Percentiles rank a stretch among this genome's conserved stretches.
These are phyloP conservation scores for Piper longum DNA, from an alignment of 164 flowering plant species.

Conservation along the genomic window DNA sequence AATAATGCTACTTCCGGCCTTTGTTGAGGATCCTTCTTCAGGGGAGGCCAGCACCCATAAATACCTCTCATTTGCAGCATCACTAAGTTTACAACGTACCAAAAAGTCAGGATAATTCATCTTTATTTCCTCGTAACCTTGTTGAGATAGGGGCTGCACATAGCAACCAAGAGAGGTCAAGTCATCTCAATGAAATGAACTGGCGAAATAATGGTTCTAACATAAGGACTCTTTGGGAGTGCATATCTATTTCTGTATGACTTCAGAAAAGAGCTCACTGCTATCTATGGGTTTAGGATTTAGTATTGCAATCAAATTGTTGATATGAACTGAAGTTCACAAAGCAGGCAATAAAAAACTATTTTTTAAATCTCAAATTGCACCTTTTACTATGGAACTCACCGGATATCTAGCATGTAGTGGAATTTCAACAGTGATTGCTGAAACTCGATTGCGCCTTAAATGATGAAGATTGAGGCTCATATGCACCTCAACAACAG, in stretches of 20 bases:
- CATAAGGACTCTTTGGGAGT: no score
- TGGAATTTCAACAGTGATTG: slow-evolving; percentile 49
- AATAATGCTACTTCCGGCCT: slow-evolving; percentile 4
- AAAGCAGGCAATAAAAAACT: no score
- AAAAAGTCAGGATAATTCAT: slow-evolving; percentile 45
- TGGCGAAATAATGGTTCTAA: no score
- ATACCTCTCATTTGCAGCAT: slow-evolving; percentile 14
- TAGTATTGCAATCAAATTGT: no score
- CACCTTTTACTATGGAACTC: slow-evolving; percentile 11
- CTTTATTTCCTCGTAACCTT: slow-evolving; percentile 41
- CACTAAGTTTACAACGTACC: slow-evolving; percentile 25
- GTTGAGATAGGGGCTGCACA: slow-evolving; percentile 58
- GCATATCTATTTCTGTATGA: no score
- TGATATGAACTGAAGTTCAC: no score
- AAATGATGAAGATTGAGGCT: slow-evolving; percentile 19
- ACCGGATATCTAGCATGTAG: slow-evolving; percentile 86
- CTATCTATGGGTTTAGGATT: no score
- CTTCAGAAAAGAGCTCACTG: no score
- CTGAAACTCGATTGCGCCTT: slow-evolving; percentile 15
- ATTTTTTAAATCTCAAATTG: no score
- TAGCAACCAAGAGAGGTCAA: not conserved
- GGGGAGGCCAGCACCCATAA: slow-evolving; percentile 10
- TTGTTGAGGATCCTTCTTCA: not conserved
- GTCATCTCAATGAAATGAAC: not conserved
- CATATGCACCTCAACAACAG: slow-evolving; percentile 68